phyloP scores from a whole-genome alignment of 805 yeast genomes.

The Metschnikowia gruessii region DNA sequence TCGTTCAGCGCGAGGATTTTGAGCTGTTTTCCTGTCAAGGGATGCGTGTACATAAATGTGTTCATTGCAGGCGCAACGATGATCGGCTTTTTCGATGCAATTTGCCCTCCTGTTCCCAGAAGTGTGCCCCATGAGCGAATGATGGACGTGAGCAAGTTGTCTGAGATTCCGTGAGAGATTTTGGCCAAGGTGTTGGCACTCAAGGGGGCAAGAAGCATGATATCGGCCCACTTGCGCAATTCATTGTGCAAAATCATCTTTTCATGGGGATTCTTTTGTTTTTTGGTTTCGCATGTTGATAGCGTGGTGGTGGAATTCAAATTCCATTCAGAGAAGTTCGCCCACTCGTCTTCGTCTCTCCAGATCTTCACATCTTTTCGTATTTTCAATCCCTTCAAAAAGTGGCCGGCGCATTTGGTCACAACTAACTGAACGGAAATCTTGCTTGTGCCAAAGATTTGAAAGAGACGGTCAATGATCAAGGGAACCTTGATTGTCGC shows the following conservation, averaged over 20 bases:
- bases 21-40: constrained; percentile 42
- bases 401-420: constrained; percentile 79
- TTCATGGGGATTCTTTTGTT: constrained; percentile 18
- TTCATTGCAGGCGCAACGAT: constrained; percentile 49
- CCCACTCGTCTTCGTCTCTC: constrained; percentile 96
- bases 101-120: constrained; percentile 14
- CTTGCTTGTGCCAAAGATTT: constrained; percentile 64
- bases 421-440: constrained; percentile 83
- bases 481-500: constrained; percentile 93
- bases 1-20: constrained; percentile 32
- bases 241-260: constrained; percentile 43
- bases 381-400: constrained; percentile 54
- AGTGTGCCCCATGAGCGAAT: constrained; percentile 42
- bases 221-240: constrained; percentile 47
- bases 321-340: constrained; percentile 32
- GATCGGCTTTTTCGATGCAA: constrained; percentile 36
- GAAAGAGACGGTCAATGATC: constrained; percentile 81
- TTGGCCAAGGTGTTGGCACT: constrained; percentile 47
- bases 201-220: constrained; percentile 44
- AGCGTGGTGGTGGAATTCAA: constrained; percentile 21
- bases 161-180: constrained; percentile 43
- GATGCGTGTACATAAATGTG: constrained; percentile 47
- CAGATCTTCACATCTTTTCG: constrained; percentile 76
- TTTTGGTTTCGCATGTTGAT: constrained; percentile 18
- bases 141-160: constrained; percentile 42